Base-by-base conservation (phyloP, 1,139 yeast genomes). In the Zygosaccharomyces sapae region DNA sequence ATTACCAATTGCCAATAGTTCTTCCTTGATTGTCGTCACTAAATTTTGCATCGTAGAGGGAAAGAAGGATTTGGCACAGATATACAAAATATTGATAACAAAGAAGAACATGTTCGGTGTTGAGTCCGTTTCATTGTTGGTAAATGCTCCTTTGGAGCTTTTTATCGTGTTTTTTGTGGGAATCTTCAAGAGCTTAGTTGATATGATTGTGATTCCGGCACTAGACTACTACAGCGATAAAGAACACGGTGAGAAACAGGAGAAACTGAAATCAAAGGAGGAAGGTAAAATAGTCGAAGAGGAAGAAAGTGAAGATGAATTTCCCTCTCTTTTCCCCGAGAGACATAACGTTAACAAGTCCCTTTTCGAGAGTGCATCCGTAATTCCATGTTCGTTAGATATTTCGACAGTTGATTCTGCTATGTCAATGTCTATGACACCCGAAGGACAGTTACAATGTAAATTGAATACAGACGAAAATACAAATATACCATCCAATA, bases 301-400 rank as follows among this genome's bases (percentile, higher is more conserved):
- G n/a, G 16, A 33, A 12, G 27, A 24, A 22, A n/a, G 40, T 29
- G 27, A 12, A 5, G 18, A 19, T 24, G 47, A 35, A 8, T 33
- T 29, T 10, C 36, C 43, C 12, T 43, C 51, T 19, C 46, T 62
- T 13, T 62, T 61, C 39, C 66, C 66, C 4, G 43, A 47, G 29
- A 43, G 43, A 22, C 51, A 55, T 38, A 55, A 56, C 48, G 54
- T 62, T 24, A 59, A 62, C 36, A 38, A 43, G 22, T 35, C 52
- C 4, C 46, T 60, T 18, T 50, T 49, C 9, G 43, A 45, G 9
- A 47, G 50, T 27, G 48, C 57, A 1, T 50, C 60, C 2, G 58
- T 53, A 13, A 52, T 57, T 9, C 64, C 65, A 22, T 62, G 66
- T 37, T 54, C 64, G 4, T 36, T 59, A 50, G 56, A 59, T 47